Evolutionary conservation across 371 early-diverging fungal genomes (phyloP), one percentile per base, ranked within the genome.

Genomic region (Chytridium lagenaria): DNA sequence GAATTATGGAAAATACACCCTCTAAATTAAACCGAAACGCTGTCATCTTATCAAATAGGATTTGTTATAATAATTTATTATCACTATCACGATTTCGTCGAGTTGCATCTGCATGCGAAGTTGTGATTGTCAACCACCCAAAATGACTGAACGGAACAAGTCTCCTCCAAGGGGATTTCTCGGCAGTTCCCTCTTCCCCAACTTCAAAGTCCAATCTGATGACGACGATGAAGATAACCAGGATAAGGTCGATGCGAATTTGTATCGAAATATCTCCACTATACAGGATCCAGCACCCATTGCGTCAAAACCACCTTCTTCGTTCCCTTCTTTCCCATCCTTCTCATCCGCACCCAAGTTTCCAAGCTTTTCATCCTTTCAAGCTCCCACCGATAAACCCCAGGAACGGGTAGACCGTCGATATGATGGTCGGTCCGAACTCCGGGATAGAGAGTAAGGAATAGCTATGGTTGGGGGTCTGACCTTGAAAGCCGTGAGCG

Each of bases 161-260:
- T 57, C 59, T 31, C 31, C 31, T 5, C 31, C 59, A 52, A 28
- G 26, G 15, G 75, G 75, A 15, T 75, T 75, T 49, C 75, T 70
- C 31, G 75, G 75, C 31, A 66, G 67, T 1, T 75, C 75, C 30
- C 67, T 75, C 22, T 75, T 75, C 68, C 75, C 75, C 0, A 19
- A 22, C 31, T 75, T 75, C 59, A 52, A 10, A 3, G 65, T 64
- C 33, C 2, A 65, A 16, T 36, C 28, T 10, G 67, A 38, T 59
- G 68, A 68, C 51, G 33, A 16, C 44, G 70, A 74, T 3, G 64
- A 50, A 16, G 70, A 69, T 15, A 33, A 7, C 30, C 65, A 69
- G 36, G 30, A 49, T 26, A 66, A 61, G 19, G 73, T 59, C 39
- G 57, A 59, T 23, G 31, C 22, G 19, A 44, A 33, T 33, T 19